phyloP scores from a whole-genome alignment of 2,329 filamentous ascomycete genomes.

The Fusarium sp. region DNA sequence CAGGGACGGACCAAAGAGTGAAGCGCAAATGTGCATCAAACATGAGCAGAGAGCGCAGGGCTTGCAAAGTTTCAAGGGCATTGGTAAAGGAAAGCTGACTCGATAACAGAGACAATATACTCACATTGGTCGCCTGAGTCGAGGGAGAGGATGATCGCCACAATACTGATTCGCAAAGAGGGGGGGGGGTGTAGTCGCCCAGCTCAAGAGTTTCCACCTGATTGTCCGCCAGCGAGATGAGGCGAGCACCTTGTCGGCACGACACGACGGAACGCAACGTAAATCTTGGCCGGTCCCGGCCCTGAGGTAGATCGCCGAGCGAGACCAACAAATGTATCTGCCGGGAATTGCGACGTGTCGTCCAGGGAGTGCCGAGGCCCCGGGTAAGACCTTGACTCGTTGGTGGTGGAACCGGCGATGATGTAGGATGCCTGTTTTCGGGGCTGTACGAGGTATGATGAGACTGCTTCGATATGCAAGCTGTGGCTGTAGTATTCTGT shows the following conservation, averaged over 20 bases:
- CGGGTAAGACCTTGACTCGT: conserved; percentile 1
- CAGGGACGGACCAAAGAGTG: background rate
- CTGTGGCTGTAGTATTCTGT: background rate
- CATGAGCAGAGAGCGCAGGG: background rate
- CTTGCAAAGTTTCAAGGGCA: background rate
- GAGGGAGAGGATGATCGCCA: background rate
- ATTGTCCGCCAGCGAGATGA: background rate
- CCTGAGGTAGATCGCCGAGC: conserved; percentile 9
- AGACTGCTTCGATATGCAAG: background rate
- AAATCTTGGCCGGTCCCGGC: background rate
- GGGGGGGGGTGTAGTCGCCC: background rate
- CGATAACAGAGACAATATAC: background rate
- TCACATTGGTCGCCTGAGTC: conserved; percentile 1
- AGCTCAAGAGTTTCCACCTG: background rate
- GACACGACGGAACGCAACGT: conserved; percentile 5
- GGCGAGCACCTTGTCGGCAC: conserved; percentile 35
- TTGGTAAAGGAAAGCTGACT: background rate
- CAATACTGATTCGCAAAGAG: background rate
- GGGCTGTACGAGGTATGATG: background rate
- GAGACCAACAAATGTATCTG: conserved; percentile 10
- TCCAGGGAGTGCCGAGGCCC: background rate
- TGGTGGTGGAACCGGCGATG: background rate
- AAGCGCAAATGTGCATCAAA: conserved; percentile 4
- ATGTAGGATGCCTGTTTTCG: background rate
- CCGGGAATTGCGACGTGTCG: conserved; percentile 8